A percentile compares a stretch with the other conserved stretches of the same genome.
These are phyloP conservation scores for Candida nanaspora DNA, from an alignment of 805 yeast genomes.

Conservation along the genomic window DNA sequence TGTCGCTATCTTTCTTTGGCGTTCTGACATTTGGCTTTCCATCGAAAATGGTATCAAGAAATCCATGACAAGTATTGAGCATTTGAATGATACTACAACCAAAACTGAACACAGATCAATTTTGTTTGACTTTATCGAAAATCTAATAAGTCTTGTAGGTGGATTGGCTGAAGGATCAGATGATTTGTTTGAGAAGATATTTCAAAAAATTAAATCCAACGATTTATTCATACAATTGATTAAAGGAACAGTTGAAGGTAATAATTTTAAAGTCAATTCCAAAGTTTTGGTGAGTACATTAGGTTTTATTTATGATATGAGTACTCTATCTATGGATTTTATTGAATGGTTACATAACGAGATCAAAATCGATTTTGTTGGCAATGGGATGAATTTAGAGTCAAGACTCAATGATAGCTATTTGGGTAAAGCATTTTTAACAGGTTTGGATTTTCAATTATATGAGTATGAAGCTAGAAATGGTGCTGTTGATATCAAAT, in stretches of 20 bases:
- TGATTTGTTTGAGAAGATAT: slow-evolving; percentile 30
- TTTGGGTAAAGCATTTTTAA: slow-evolving; percentile 15
- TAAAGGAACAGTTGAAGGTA: slow-evolving; percentile 1
- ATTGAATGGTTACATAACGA: slow-evolving; percentile 13
- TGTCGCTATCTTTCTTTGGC: slow-evolving; percentile 65
- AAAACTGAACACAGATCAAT: slow-evolving; percentile 31
- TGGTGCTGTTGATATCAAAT: not conserved
- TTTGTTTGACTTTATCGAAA: slow-evolving; percentile 64
- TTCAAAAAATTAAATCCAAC: not conserved
- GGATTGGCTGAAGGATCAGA: slow-evolving; percentile 61
- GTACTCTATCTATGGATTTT: slow-evolving; percentile 21
- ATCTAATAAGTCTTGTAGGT: slow-evolving; percentile 59
- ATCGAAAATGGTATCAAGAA: slow-evolving; percentile 47
- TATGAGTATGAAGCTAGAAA: slow-evolving; percentile 14
- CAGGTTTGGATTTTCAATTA: slow-evolving; percentile 25
- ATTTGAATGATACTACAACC: slow-evolving; percentile 23
- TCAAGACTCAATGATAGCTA: slow-evolving; percentile 3
- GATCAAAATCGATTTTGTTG: not conserved
- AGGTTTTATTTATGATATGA: slow-evolving; percentile 24
- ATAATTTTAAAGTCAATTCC: slow-evolving; percentile 13
- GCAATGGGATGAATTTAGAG: not conserved
- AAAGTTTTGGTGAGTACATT: slow-evolving; percentile 13
- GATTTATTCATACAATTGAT: not conserved
- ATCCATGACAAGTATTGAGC: slow-evolving; percentile 40
- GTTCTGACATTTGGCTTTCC: slow-evolving; percentile 67